Base-by-base conservation (phyloP, 2,329 filamentous ascomycete species). In the Tolypocladium album region DNA sequence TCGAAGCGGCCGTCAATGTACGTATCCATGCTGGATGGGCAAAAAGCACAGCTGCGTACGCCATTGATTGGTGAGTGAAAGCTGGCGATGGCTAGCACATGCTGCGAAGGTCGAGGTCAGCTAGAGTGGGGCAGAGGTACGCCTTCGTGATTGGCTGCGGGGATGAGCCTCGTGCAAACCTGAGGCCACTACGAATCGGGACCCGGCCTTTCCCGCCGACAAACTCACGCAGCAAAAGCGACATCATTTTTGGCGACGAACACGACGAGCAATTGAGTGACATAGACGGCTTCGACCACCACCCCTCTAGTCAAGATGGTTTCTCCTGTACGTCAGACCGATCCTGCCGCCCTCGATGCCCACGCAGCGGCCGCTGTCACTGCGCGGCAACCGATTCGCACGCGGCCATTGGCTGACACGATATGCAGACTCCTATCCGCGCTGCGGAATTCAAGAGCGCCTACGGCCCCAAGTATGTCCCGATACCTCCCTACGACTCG, bases 401-500 rank as follows among this genome's bases (percentile, higher is more conserved):
- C 38, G 36, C 15, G n/a, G 9, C 20, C 9, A 55, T 58, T 55
- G 57, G 66, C 74, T 76, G 67, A 76, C 69, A 62, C 67, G 63
- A 64, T 63, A 56, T 62, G 61, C 67, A 83, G 81, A 77, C 77
- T 72, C 75, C 76, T 69, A 66, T 75, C 71, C 76, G 73, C 73
- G 72, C 74, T 70, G 69, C 73, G 63, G 67, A 72, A 64, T 87
- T 85, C 79, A 81, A 80, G 76, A 87, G 83, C 76, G 76, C 79
- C 66, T 86, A 84, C 72, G 85, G 83, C 71, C 85, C 85, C 58
- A 87, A 86, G 85, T 88, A 83, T 75, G 72, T 71, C 62, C 42
- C 43, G 34, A 39, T 55, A 9, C 20, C 31, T 55, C 7, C 9
- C 20, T 22, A 17, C 17, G 20, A 38, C 6, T 15, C 31, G 50